phyloP scores from a whole-genome alignment of 768 basidiomycete genomes.

The Melanogaster broomeanus region DNA sequence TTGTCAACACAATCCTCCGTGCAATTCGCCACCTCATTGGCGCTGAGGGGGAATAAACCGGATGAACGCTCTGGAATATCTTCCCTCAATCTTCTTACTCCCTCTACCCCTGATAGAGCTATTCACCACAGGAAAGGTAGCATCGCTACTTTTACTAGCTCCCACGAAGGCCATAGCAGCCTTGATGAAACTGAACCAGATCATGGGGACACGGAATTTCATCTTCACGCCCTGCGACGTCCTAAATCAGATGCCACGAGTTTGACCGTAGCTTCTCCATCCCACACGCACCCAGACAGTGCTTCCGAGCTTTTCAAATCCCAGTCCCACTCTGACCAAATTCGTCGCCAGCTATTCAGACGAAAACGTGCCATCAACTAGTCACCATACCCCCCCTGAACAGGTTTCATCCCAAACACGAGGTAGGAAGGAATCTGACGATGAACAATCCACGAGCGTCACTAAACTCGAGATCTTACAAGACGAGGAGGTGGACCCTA shows the following conservation, averaged over 20 bases:
- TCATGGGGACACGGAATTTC: conserved; percentile 29
- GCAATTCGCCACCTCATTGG: conserved; percentile 56
- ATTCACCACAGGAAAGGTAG: conserved; percentile 58
- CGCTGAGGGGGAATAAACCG: conserved; percentile 70
- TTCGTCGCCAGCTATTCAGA: neutral
- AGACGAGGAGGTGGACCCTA: conserved; percentile 52
- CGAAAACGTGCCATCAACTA: conserved; percentile 1
- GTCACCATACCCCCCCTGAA: neutral
- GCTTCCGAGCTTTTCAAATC: conserved; percentile 31
- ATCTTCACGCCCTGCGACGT: conserved; percentile 34
- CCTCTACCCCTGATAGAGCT: conserved; percentile 33
- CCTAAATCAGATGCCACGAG: conserved; percentile 36
- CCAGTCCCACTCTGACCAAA: conserved; percentile 16
- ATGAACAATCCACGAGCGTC: conserved; percentile 18
- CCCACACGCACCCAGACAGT: conserved; percentile 41
- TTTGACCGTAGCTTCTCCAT: conserved; percentile 37
- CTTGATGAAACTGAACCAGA: conserved; percentile 54
- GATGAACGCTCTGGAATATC: conserved; percentile 53
- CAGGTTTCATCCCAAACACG: conserved; percentile 25
- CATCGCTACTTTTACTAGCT: conserved; percentile 53
- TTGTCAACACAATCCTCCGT: conserved; percentile 66
- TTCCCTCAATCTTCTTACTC: conserved; percentile 52
- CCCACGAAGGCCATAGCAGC: conserved; percentile 36
- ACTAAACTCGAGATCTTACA: conserved; percentile 31
- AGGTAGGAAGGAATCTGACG: conserved; percentile 21